phyloP scores from a whole-genome alignment of 2,329 filamentous ascomycete genomes.

The Myotisia sp. region DNA sequence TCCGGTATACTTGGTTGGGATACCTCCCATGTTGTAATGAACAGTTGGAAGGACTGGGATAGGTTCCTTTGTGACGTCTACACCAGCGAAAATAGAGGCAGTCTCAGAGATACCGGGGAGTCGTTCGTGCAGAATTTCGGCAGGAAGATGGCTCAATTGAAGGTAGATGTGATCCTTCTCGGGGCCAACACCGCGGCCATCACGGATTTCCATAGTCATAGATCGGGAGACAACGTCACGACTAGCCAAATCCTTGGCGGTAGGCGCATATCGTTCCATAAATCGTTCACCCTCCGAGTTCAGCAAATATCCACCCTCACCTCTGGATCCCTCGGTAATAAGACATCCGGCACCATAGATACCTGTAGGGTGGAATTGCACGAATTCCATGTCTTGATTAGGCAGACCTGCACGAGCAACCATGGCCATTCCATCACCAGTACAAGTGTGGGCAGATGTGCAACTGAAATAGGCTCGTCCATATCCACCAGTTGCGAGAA shows the following conservation, averaged over 20 bases:
- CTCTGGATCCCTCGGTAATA: conserved; percentile 95
- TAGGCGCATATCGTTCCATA: conserved; percentile 97
- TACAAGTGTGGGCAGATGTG: conserved; percentile 96
- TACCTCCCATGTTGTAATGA: conserved; percentile 99
- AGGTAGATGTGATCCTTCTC: conserved; percentile 99
- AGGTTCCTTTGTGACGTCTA: conserved; percentile 92
- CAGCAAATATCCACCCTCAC: conserved; percentile 93
- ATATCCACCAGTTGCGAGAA: conserved; percentile 92
- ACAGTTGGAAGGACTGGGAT: conserved; percentile 93
- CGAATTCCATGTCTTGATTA: conserved; percentile 98
- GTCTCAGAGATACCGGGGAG: conserved; percentile 98
- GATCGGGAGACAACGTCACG: conserved; percentile 94
- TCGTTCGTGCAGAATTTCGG: conserved; percentile 86
- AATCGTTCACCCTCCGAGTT: conserved; percentile 98
- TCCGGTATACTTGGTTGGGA: conserved; percentile 92
- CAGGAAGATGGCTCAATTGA: conserved; percentile 85
- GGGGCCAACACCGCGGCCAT: conserved; percentile 88
- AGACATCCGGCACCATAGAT: conserved; percentile 97
- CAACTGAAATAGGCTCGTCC: conserved; percentile 97
- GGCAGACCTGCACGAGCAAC: conserved; percentile 92
- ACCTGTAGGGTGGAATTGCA: conserved; percentile 97
- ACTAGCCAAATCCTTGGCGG: conserved; percentile 91
- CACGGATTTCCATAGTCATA: conserved; percentile 96
- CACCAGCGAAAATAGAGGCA: conserved; percentile 89
- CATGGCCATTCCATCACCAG: conserved; percentile 99